Conservation (phyloP, 768 basidiomycete species). For the Lentinula raphanica region DNA sequence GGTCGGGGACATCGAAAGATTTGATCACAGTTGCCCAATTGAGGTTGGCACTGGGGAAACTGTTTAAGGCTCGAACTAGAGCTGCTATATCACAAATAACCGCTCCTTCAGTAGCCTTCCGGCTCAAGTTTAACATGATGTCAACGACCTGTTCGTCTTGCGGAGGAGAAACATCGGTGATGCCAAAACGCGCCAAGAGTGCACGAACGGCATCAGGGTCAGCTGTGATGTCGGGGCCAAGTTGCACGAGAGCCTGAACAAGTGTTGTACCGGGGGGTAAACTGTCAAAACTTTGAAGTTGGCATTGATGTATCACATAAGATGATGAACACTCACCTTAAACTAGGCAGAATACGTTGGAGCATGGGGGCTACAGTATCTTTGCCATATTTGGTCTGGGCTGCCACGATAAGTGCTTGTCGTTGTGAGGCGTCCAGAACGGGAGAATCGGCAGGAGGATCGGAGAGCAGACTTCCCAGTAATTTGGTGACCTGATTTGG, state of each 20-base stretch:
- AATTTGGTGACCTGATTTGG: slow-evolving; percentile 73
- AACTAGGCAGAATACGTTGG: slow-evolving; percentile 64
- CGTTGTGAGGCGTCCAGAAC: slow-evolving; percentile 69
- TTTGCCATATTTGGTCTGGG: slow-evolving; percentile 74
- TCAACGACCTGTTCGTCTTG: slow-evolving; percentile 68
- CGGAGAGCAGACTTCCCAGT: slow-evolving; percentile 74
- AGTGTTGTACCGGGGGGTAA: slow-evolving; percentile 62
- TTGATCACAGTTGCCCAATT: slow-evolving; percentile 82
- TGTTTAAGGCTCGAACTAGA: slow-evolving; percentile 65
- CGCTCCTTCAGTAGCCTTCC: slow-evolving; percentile 68
- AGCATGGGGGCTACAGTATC: slow-evolving; percentile 73
- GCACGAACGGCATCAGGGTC: slow-evolving; percentile 68
- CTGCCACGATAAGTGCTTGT: slow-evolving; percentile 68
- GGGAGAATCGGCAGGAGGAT: slow-evolving; percentile 63
- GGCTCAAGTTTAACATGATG: slow-evolving; percentile 60
- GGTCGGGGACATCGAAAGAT: slow-evolving; percentile 80
- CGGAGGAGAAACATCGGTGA: slow-evolving; percentile 68
- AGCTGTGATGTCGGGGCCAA: slow-evolving; percentile 74
- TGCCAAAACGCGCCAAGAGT: slow-evolving; percentile 68
- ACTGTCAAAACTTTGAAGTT: slow-evolving; percentile 31
- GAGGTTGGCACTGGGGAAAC: slow-evolving; percentile 62
- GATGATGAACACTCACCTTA: slow-evolving; percentile 48
- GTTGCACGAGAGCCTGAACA: slow-evolving; percentile 69
- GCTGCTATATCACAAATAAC: slow-evolving; percentile 70
- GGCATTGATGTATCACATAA: slow-evolving; percentile 13